These are phyloP conservation scores for Populus hybrid DNA, from an alignment of 441 rosid genomes.

Conservation along the genomic window DNA sequence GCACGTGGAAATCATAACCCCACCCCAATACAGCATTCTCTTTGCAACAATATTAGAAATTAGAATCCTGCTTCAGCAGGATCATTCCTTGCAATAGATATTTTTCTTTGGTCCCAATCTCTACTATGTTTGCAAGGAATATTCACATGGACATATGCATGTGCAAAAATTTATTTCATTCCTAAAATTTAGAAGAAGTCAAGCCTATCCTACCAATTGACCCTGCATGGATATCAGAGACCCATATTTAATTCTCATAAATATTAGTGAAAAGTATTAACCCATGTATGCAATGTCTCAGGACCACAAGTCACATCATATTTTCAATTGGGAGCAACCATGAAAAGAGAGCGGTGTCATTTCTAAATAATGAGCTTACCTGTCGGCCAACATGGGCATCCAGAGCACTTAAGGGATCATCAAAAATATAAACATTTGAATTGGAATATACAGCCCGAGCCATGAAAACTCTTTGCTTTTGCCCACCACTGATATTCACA, in stretches of 20 bases:
- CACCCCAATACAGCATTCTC: background rate
- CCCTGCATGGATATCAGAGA: background rate
- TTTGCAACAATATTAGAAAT: background rate
- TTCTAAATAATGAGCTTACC: too few species aligned
- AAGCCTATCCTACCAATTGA: background rate
- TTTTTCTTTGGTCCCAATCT: background rate
- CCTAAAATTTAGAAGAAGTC: background rate
- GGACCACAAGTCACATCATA: too few species aligned
- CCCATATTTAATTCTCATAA: background rate
- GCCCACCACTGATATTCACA: constrained; percentile 95
- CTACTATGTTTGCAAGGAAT: background rate
- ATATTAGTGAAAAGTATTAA: too few species aligned
- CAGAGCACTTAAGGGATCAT: constrained; percentile 12
- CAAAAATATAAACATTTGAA: constrained; percentile 82
- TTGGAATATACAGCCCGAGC: constrained; percentile 90
- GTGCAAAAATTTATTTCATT: background rate
- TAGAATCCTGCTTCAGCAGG: background rate
- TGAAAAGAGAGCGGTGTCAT: too few species aligned
- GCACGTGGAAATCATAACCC: background rate
- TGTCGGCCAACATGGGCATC: too few species aligned
- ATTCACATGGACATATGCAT: background rate
- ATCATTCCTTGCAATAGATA: background rate
- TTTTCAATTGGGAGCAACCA: too few species aligned
- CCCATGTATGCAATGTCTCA: too few species aligned
- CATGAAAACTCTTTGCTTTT: constrained; percentile 97